Evolutionary conservation across 495 filamentous ascomycete genomes (phyloP).

Genomic region (Aspergillus ellipticus): DNA sequence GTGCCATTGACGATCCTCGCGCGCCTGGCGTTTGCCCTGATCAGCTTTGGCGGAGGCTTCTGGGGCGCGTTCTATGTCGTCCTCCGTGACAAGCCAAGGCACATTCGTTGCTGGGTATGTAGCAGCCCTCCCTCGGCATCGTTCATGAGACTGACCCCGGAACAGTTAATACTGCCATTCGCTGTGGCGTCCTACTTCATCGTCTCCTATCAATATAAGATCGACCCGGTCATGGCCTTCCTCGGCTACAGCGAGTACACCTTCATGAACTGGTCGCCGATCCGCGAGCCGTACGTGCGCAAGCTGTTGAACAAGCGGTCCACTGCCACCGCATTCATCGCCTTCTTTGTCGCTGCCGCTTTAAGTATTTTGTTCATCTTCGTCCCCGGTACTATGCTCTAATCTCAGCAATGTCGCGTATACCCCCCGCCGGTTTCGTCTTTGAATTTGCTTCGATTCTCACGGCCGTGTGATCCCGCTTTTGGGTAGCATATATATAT

Average conservation of each 20-base stretch:
- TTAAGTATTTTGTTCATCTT: constrained; percentile 83
- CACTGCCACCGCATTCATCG: constrained; percentile 66
- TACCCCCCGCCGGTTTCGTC: background rate
- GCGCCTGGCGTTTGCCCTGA: constrained; percentile 78
- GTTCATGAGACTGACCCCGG: constrained; percentile 15
- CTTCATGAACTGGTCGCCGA: constrained; percentile 79
- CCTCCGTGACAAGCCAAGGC: constrained; percentile 73
- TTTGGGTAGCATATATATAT: background rate
- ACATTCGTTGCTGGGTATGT: constrained; percentile 78
- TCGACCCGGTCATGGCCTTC: constrained; percentile 90
- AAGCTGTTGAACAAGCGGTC: constrained; percentile 78
- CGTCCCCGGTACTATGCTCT: constrained; percentile 86
- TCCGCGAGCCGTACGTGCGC: constrained; percentile 85
- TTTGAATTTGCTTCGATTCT: background rate
- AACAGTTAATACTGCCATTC: constrained; percentile 87
- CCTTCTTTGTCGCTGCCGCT: constrained; percentile 69
- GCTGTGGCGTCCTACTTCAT: constrained; percentile 84
- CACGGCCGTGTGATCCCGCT: background rate
- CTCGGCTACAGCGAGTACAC: constrained; percentile 90
- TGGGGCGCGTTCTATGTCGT: constrained; percentile 93
- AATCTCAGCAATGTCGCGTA: constrained; percentile 8
- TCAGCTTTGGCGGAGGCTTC: constrained; percentile 84
- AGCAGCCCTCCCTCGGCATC: background rate
- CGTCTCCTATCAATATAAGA: constrained; percentile 84
- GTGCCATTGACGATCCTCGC: constrained; percentile 83